Evolutionary conservation across 2,329 filamentous ascomycete genomes (phyloP).

Genomic region (Clathrospora elynae): DNA sequence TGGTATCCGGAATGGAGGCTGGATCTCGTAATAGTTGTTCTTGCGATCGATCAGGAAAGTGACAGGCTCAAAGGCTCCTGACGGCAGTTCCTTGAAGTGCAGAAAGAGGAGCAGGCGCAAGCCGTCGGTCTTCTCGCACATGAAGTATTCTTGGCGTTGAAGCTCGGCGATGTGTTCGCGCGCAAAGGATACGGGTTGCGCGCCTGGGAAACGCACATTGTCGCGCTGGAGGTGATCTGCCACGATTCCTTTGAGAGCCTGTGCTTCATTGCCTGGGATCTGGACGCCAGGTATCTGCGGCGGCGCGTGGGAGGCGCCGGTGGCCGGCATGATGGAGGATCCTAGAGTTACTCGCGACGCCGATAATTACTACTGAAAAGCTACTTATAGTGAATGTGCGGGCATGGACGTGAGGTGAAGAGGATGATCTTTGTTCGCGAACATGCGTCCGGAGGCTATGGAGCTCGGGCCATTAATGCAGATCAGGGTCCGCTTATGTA

Average conservation of each 20-base stretch:
- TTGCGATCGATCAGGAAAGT: constrained; percentile 97
- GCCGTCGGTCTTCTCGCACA: constrained; percentile 98
- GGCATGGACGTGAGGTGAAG: not conserved
- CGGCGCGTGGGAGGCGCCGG: constrained; percentile 25
- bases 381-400: too few species aligned
- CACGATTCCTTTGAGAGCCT: constrained; percentile 72
- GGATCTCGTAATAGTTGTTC: constrained; percentile 93
- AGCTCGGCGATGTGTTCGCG: constrained; percentile 82
- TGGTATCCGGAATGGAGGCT: constrained; percentile 78
- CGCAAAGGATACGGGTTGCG: constrained; percentile 92
- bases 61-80: constrained; percentile 47
- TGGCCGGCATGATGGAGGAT: constrained; percentile 25
- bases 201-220: constrained; percentile 76
- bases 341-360: not conserved
- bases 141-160: constrained; percentile 84
- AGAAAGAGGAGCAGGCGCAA: constrained; percentile 95
- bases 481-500: constrained; percentile 7
- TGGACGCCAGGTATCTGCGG: constrained; percentile 45
- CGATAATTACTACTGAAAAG: too few species aligned
- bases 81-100: constrained; percentile 62
- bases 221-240: constrained; percentile 73
- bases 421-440: not conserved
- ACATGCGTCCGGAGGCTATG: constrained; percentile 1
- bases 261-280: constrained; percentile 28
- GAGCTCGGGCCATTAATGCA: too few species aligned